Evolutionary conservation across 139 green algal genomes (phyloP), one percentile per base, ranked within the genome.

Genomic region (Coelastrella sp.): DNA sequence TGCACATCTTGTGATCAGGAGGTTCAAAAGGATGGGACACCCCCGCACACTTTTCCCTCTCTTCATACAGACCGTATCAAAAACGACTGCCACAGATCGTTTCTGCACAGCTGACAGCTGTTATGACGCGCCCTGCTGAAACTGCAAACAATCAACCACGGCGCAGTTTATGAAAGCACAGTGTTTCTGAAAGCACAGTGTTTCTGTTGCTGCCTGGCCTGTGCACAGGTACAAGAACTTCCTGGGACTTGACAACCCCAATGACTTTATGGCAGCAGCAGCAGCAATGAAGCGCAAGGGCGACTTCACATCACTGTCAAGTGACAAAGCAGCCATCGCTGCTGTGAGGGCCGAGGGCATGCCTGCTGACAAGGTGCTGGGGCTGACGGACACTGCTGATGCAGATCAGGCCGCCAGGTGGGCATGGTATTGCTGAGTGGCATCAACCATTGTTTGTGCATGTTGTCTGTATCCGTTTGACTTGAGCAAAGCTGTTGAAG

Each of bases 211-310:
- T 58, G 8, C 61, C 24, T 19, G 19, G 8, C 20, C 8, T 81
- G n/a, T 81, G 25, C 74, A 20, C 82, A 81, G 95, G 58, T 97
- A 96, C 92, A 94, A 94, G 60, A 89, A 92, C 60, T 97, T 96
- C 93, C 87, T 96, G 15, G 93, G 92, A 66, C 93, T 97, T 10
- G 91, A 93, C 88, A 93, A 93, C 5, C 89, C 93, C 15, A 60
- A 93, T 35, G 90, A 95, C 78, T 92, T 89, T 65, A 94, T 90
- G 78, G 56, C 57, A 8, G 93, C 91, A 14, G 91, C 80, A 11
- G 78, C 82, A 14, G 90, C 72, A 12, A 94, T 96, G 92, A 95
- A 97, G 93, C 17, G 24, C 17, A 61, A 49, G 17, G 70, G 87
- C 12, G 92, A 94, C 89, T 94, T 95, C 84, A 92, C 93, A n/a